Percentiles rank a stretch among this genome's conserved stretches.
Conservation (phyloP, 306 rosid genomes). For the Herpetospermum pedunculosum region DNA sequence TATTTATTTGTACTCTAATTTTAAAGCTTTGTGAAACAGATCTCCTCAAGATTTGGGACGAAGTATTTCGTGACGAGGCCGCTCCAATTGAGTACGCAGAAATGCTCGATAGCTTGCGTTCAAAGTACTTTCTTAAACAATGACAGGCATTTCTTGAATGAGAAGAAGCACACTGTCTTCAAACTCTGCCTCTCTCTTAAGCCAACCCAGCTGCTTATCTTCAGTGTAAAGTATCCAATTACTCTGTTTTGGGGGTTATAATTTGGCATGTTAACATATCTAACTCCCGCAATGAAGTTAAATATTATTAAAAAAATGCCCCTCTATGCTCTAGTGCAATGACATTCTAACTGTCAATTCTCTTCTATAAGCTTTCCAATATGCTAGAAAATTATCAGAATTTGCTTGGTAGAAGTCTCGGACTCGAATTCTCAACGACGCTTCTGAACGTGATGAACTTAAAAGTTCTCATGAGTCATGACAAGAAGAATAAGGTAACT, state of each 20-base stretch:
- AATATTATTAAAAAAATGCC: not conserved
- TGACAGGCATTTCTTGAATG: conserved; percentile 12
- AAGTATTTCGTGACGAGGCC: conserved; percentile 54
- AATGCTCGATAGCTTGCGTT: conserved; percentile 52
- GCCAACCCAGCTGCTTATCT: not conserved
- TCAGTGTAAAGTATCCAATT: conserved; percentile 1
- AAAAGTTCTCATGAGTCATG: not conserved
- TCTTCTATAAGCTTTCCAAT: not conserved
- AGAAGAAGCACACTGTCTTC: not conserved
- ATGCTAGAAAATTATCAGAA: not conserved
- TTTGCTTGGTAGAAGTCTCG: not conserved
- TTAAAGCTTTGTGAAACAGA: conserved; percentile 31
- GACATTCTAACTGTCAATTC: not conserved
- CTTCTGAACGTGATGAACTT: not conserved
- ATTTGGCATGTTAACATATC: conserved; percentile 2
- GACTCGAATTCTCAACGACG: not conserved
- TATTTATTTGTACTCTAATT: not conserved
- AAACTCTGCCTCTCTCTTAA: not conserved
- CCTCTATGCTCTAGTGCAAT: not conserved
- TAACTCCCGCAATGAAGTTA: not conserved
- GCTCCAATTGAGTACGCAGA: conserved; percentile 60
- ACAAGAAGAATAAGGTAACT: not conserved
- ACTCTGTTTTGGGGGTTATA: not conserved
- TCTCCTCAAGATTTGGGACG: conserved; percentile 64
- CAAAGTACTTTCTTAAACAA: conserved; percentile 38